Percentiles rank a stretch among this genome's conserved stretches.
Conservation (phyloP, 495 filamentous ascomycete genomes). For the Mycothermus thermophilus region DNA sequence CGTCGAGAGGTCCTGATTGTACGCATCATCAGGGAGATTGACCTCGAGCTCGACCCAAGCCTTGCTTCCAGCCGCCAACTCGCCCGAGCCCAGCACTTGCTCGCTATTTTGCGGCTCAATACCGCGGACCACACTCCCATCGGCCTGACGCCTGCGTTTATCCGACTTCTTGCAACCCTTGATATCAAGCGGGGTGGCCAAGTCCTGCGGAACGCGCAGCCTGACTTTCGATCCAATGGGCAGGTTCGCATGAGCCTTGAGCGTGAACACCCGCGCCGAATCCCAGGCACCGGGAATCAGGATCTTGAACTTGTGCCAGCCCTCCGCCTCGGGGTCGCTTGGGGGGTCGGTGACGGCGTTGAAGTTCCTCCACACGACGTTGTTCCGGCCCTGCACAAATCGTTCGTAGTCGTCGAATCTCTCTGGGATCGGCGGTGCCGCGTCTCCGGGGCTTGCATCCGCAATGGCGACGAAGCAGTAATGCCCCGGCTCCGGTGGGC, state of each 20-base stretch:
- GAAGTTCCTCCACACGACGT: slow-evolving; percentile 3
- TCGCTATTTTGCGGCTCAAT: neutral
- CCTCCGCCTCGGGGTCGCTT: neutral
- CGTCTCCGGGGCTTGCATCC: neutral
- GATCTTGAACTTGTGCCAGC: neutral
- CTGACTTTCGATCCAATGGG: neutral
- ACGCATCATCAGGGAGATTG: neutral
- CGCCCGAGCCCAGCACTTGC: neutral
- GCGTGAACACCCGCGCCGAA: neutral
- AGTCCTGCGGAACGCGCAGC: neutral
- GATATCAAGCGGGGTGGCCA: neutral
- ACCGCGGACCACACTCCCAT: neutral
- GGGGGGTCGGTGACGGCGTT: neutral
- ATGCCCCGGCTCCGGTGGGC: neutral
- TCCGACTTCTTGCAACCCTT: neutral
- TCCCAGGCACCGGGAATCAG: slow-evolving; percentile 2
- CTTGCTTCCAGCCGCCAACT: neutral
- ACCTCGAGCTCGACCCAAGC: neutral
- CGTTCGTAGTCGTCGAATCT: slow-evolving; percentile 1
- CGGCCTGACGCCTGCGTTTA: neutral
- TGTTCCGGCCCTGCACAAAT: slow-evolving; percentile 3
- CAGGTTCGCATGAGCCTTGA: neutral
- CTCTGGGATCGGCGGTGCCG: neutral
- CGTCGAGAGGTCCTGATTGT: too few species aligned
- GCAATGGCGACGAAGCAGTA: slow-evolving; percentile 7